A percentile compares a stretch with the other conserved stretches of the same genome.
Conservation (phyloP, 1,284 basidiomycete genomes). For the Fomitiporia mediterranea region DNA sequence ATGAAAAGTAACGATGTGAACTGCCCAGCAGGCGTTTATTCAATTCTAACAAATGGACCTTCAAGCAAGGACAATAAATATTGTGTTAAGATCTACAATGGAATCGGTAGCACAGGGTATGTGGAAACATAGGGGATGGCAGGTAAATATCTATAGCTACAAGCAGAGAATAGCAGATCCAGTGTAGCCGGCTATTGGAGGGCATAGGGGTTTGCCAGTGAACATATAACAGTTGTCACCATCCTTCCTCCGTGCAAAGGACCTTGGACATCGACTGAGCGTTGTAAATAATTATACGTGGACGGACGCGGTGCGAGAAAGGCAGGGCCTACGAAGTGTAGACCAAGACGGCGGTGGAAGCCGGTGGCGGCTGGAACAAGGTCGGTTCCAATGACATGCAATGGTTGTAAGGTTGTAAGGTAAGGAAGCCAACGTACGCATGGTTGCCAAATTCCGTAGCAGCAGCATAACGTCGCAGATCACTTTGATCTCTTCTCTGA, state of each 20-base stretch:
- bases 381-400: not conserved
- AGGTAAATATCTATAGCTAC: slow-evolving; percentile 4
- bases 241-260: too few relatives aligned
- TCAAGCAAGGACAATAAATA: not conserved
- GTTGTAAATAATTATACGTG: too few relatives aligned
- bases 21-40: too few relatives aligned
- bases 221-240: too few relatives aligned
- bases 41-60: too few relatives aligned
- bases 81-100: not conserved
- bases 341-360: not conserved
- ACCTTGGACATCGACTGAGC: too few relatives aligned
- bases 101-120: not conserved
- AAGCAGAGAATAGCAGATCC: slow-evolving; percentile 1
- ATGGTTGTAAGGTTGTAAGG: too few relatives aligned
- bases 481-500: slow-evolving; percentile 9
- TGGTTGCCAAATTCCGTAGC: not conserved
- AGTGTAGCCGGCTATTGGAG: not conserved
- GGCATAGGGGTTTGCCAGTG: not conserved
- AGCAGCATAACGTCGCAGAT: not conserved
- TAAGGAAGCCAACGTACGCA: slow-evolving; percentile 4
- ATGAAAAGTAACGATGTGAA: too few relatives aligned
- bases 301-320: not conserved
- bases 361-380: not conserved
- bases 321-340: not conserved
- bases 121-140: not conserved